Conservation (phyloP, 2,329 filamentous ascomycete species). For the Cladorrhinum sp. region DNA sequence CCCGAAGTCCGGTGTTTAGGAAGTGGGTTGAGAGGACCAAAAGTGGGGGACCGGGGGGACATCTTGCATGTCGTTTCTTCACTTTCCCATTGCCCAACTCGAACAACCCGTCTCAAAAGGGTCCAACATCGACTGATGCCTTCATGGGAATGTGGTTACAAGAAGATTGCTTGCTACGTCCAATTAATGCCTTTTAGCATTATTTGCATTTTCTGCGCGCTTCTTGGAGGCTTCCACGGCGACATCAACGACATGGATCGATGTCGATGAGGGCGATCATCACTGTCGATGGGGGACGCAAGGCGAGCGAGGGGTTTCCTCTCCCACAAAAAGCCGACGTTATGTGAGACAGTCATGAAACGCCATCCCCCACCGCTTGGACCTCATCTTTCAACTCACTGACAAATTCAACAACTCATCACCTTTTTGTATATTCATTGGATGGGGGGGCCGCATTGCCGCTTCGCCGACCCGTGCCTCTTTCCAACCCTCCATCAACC, state of each 20-base stretch:
- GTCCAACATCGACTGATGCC: neutral
- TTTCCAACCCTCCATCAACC: too few relatives aligned
- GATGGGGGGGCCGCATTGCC: neutral
- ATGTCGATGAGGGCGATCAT: constrained; percentile 7
- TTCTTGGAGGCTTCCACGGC: constrained; percentile 12
- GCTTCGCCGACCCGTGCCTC: neutral
- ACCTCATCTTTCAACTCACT: constrained; percentile 6
- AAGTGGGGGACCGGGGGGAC: constrained; percentile 6
- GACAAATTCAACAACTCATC: constrained; percentile 16
- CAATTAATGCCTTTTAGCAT: too few relatives aligned
- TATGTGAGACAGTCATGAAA: constrained; percentile 24
- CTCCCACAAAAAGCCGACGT: neutral
- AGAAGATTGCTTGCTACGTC: too few relatives aligned
- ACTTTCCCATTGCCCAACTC: neutral
- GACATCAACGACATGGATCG: neutral
- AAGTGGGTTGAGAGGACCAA: constrained; percentile 9
- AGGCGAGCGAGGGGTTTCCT: constrained; percentile 10
- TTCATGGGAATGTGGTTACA: neutral
- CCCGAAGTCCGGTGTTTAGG: constrained; percentile 15
- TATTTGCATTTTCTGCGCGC: too few relatives aligned
- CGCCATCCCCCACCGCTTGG: constrained; percentile 13
- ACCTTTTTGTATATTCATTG: neutral
- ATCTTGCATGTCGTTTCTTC: constrained; percentile 10
- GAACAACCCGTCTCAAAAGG: neutral
- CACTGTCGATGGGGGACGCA: neutral